Percentiles rank a stretch among this genome's conserved stretches.
Evolutionary conservation across 2,329 filamentous ascomycete genomes (phyloP).

Genomic region (Bertia moriformis): DNA sequence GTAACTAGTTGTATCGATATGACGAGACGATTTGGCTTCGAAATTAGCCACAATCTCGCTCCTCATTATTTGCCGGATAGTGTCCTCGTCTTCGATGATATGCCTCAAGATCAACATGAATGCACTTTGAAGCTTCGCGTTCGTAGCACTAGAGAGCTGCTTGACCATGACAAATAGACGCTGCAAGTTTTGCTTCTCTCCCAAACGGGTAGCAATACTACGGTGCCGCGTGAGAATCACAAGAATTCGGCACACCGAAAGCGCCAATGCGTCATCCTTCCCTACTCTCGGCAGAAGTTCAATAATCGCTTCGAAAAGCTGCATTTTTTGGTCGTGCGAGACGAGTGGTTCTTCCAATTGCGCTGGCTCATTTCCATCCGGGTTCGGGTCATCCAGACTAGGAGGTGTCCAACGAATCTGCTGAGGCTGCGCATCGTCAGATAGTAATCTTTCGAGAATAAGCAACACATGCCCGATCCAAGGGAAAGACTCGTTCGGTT

Average conservation of each 20-base stretch:
- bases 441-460: slow-evolving; percentile 79
- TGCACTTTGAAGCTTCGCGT: slow-evolving; percentile 51
- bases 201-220: slow-evolving; percentile 58
- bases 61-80: slow-evolving; percentile 79
- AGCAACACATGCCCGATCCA: slow-evolving; percentile 87
- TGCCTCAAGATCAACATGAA: slow-evolving; percentile 83
- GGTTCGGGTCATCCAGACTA: slow-evolving; percentile 24
- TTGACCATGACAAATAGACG: slow-evolving; percentile 90
- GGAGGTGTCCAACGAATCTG: slow-evolving; percentile 58
- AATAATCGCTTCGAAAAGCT: slow-evolving; percentile 64
- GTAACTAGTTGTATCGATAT: slow-evolving; percentile 58
- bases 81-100: slow-evolving; percentile 85
- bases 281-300: slow-evolving; percentile 73
- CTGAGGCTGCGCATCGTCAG: slow-evolving; percentile 70
- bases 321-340: slow-evolving; percentile 47
- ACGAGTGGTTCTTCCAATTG: slow-evolving; percentile 47
- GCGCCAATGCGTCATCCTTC: slow-evolving; percentile 71
- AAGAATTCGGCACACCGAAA: slow-evolving; percentile 69
- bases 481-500: slow-evolving; percentile 65
- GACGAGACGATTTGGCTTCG: slow-evolving; percentile 31
- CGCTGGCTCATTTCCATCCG: slow-evolving; percentile 37
- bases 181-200: slow-evolving; percentile 78
- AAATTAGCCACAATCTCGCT: slow-evolving; percentile 75
- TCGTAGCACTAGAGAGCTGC: slow-evolving; percentile 68
- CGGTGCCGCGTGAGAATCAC: slow-evolving; percentile 76